Conservation (phyloP, 768 basidiomycete genomes). For the Lentinula detonsa region DNA sequence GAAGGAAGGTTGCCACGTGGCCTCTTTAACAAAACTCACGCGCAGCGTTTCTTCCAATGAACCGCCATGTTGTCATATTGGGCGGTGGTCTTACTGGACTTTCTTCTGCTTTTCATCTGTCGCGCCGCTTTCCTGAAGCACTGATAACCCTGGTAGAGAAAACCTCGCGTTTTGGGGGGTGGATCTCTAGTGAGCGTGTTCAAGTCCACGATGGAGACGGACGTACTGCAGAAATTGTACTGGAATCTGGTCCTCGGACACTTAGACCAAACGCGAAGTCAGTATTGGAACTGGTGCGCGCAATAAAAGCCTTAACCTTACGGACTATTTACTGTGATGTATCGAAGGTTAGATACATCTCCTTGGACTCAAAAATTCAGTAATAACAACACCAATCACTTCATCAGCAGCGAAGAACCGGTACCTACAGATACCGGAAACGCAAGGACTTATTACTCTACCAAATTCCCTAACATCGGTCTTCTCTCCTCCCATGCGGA, state of each 20-base stretch:
- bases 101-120: constrained; percentile 73
- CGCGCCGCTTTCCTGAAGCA: constrained; percentile 53
- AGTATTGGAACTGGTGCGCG: constrained; percentile 73
- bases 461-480: constrained; percentile 35
- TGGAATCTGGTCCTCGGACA: constrained; percentile 88
- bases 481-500: constrained; percentile 32
- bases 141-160: constrained; percentile 69
- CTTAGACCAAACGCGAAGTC: constrained; percentile 71
- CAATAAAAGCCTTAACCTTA: neutral
- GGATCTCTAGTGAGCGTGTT: constrained; percentile 64
- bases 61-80: constrained; percentile 49
- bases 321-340: constrained; percentile 6
- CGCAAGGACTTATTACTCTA: constrained; percentile 45
- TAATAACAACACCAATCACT: constrained; percentile 62
- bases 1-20: neutral
- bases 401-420: constrained; percentile 75
- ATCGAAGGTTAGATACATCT: constrained; percentile 62
- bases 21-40: neutral
- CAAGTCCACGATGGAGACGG: constrained; percentile 25
- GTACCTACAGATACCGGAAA: constrained; percentile 56
- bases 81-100: constrained; percentile 83
- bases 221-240: constrained; percentile 37
- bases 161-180: constrained; percentile 69
- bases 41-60: constrained; percentile 6
- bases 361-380: constrained; percentile 48